Base-by-base conservation (phyloP, 805 yeast species). In the Starmerella roubikii region DNA sequence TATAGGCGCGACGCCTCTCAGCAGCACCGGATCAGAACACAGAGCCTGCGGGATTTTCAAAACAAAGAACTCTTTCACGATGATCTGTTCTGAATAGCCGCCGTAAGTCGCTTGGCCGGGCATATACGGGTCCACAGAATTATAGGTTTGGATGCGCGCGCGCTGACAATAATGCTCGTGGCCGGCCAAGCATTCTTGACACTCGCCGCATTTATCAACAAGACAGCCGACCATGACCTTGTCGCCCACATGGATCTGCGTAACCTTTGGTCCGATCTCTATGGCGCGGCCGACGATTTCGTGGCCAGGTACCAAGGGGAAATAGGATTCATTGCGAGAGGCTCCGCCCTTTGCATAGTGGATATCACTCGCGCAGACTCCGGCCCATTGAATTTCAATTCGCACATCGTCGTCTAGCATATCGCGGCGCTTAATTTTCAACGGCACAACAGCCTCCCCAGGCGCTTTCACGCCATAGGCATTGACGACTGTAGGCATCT, bases 221-320 rank as follows among this genome's bases (percentile, higher is more conserved):
- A 71, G 76, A 23, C 93, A 91, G 49, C 93, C 93, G 35, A 79
- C 68, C 40, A 91, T 93, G 21, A 78, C 91, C 46, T 82, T 65
- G 49, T 83, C 78, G 38, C 93, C 93, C 17, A 76, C 56, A 55
- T 66, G 62, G 59, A 66, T 39, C 46, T 63, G 62, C 17, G 59
- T 51, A 5, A 48, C 79, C 74, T 68, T 60, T 10, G 65, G 50
- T 38, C 88, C 93, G 32, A 78, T 62, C 27, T 32, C 77, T 22
- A 40, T 42, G 28, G 55, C 58, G 19, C 33, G 41, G n/a, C 64
- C 64, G 25, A 56, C 52, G 31, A 58, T 55, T 40, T 59, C 76
- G 56, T 71, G 76, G 32, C 77, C 76, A 44, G 69, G 66, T 19
- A 68, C 62, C 48, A 47, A 57, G 52, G 51, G 65, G n/a, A n/a